These are phyloP conservation scores for Leccinum fuscescens DNA, from an alignment of 1,284 basidiomycete species.

Conservation along the genomic window DNA sequence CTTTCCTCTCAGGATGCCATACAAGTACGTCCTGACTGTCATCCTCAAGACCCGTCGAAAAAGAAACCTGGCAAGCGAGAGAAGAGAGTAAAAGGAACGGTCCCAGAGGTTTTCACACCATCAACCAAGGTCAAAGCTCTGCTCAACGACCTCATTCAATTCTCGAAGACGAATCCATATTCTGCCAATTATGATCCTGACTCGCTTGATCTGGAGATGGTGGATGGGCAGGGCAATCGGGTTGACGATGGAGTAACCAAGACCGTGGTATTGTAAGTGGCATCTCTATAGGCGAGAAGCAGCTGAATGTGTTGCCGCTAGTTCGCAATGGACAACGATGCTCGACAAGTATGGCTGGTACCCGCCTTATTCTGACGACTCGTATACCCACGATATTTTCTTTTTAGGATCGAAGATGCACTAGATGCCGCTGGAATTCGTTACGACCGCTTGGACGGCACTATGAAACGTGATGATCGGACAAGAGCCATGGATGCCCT, in stretches of 20 bases:
- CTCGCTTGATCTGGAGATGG: constrained; percentile 68
- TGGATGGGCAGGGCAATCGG: constrained; percentile 71
- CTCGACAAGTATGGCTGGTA: constrained; percentile 73
- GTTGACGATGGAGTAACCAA: constrained; percentile 71
- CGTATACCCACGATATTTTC: constrained; percentile 14
- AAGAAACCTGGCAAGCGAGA: constrained; percentile 70
- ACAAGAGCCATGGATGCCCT: constrained; percentile 87
- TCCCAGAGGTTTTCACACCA: constrained; percentile 62
- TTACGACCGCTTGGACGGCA: constrained; percentile 91
- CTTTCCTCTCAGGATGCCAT: constrained; percentile 69
- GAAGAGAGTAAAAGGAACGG: constrained; percentile 59
- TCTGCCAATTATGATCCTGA: constrained; percentile 81
- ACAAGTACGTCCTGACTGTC: constrained; percentile 64
- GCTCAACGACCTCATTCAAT: constrained; percentile 70
- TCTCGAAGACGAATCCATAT: constrained; percentile 77
- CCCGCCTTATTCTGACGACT: not conserved
- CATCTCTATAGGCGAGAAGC: constrained; percentile 7
- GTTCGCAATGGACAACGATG: constrained; percentile 96
- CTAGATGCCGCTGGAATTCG: constrained; percentile 77
- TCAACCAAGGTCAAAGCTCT: constrained; percentile 87
- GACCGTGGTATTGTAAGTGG: constrained; percentile 86
- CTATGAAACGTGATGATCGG: constrained; percentile 94
- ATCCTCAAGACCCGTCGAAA: constrained; percentile 46
- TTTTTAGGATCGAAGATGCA: constrained; percentile 80
- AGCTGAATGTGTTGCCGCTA: constrained; percentile 33